Percentiles rank a stretch among this genome's conserved stretches.
Evolutionary conservation across 1,284 basidiomycete genomes (phyloP).

Genomic region (Pascua sp.): DNA sequence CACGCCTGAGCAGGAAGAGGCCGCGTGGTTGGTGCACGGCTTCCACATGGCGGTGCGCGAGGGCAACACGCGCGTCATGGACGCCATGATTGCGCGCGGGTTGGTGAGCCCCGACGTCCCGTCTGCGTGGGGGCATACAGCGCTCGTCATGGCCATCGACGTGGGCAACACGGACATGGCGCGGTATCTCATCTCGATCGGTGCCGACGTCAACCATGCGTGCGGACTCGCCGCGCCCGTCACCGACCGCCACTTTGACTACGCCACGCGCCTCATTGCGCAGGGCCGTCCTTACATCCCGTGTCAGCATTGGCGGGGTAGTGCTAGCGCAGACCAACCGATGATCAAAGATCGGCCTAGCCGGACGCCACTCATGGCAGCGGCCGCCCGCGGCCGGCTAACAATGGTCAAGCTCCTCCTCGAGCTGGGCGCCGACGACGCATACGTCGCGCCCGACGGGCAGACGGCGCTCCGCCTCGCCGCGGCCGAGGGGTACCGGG

Average conservation of each 20-base stretch:
- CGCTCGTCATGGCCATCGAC: slow-evolving; percentile 2
- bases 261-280: too few relatives aligned
- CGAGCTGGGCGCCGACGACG: slow-evolving; percentile 60
- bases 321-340: too few relatives aligned
- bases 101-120: slow-evolving; percentile 9
- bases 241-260: too few relatives aligned
- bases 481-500: background rate
- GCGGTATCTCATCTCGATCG: slow-evolving; percentile 2
- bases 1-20: too few relatives aligned
- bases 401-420: slow-evolving; percentile 61
- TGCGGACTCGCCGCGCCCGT: background rate
- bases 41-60: background rate
- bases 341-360: background rate
- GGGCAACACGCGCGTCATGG: background rate
- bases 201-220: slow-evolving; percentile 1
- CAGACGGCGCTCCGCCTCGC: slow-evolving; percentile 18
- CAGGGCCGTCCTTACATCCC: too few relatives aligned
- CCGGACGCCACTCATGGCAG: slow-evolving; percentile 70
- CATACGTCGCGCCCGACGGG: slow-evolving; percentile 8
- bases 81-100: slow-evolving; percentile 3
- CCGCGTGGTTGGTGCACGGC: background rate
- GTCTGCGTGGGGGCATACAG: background rate
- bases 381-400: slow-evolving; percentile 69
- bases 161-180: background rate
- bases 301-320: too few relatives aligned